Conservation (phyloP, 2,329 filamentous ascomycete genomes). For the Ophiostoma perfectum region DNA sequence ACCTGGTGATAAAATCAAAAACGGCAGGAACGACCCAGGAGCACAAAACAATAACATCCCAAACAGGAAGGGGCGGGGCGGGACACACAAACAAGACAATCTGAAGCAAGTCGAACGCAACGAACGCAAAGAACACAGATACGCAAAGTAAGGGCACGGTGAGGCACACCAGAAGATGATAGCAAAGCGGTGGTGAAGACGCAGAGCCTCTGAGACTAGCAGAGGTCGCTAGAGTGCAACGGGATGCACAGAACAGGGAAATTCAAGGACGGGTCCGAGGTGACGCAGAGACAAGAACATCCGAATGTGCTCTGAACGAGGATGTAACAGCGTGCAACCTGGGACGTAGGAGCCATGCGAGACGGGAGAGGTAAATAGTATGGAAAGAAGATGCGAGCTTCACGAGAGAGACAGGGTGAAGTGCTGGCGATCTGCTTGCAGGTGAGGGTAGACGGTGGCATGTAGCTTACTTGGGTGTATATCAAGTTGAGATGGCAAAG, state of each 20-base stretch:
- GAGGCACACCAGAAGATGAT: background rate
- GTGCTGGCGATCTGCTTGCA: background rate
- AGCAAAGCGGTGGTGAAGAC: background rate
- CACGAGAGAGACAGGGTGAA: no score
- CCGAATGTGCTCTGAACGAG: constrained; percentile 13
- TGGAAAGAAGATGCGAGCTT: background rate
- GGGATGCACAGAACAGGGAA: constrained; percentile 13
- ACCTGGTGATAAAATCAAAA: constrained; percentile 13
- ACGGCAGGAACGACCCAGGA: constrained; percentile 22
- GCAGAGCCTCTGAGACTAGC: background rate
- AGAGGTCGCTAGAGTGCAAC: background rate
- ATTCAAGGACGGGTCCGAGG: constrained; percentile 20
- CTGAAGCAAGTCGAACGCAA: constrained; percentile 12
- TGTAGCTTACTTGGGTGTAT: background rate
- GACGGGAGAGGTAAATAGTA: background rate
- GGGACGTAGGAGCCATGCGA: background rate
- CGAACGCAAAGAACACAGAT: background rate
- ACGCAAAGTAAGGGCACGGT: constrained; percentile 12
- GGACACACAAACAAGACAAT: constrained; percentile 14
- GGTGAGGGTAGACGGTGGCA: background rate
- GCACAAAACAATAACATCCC: constrained; percentile 16
- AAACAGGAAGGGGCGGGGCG: constrained; percentile 23
- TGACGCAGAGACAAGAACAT: constrained; percentile 22
- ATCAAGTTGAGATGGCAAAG: background rate
- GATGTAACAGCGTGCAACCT: constrained; percentile 14